Conservation (phyloP, 495 filamentous ascomycete species). For the Hyaloscypha variabilis region DNA sequence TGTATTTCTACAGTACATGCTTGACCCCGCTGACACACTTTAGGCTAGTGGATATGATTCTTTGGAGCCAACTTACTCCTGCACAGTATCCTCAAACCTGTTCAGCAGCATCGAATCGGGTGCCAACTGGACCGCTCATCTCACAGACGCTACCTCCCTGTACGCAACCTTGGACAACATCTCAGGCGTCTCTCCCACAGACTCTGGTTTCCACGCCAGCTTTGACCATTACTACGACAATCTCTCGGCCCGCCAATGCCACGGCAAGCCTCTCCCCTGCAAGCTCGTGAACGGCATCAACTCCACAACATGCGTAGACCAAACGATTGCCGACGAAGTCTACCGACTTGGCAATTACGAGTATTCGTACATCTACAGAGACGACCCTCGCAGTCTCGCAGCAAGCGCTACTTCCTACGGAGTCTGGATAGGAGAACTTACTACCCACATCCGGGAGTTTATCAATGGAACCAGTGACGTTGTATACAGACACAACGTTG, state of each 20-base stretch:
- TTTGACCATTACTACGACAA: constrained; percentile 79
- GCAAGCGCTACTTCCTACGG: constrained; percentile 57
- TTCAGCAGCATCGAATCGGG: constrained; percentile 45
- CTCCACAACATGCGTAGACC: constrained; percentile 55
- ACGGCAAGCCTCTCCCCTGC: constrained; percentile 64
- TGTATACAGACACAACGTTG: constrained; percentile 67
- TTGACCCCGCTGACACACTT: neutral
- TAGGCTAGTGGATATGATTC: constrained; percentile 56
- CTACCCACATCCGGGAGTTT: constrained; percentile 54
- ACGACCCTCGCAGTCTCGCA: constrained; percentile 54
- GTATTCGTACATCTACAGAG: constrained; percentile 70
- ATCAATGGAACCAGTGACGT: constrained; percentile 40
- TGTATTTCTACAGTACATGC: neutral
- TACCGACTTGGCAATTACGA: constrained; percentile 72
- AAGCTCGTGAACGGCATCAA: constrained; percentile 43
- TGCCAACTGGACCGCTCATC: constrained; percentile 56
- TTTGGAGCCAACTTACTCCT: constrained; percentile 65
- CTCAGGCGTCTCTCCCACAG: constrained; percentile 55
- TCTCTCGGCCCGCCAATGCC: constrained; percentile 68
- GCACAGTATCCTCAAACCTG: constrained; percentile 45
- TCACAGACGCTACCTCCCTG: constrained; percentile 52
- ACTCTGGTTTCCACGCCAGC: constrained; percentile 59
- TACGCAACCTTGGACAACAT: constrained; percentile 58
- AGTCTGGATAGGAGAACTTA: constrained; percentile 66
- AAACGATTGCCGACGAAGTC: constrained; percentile 56